Base-by-base conservation (phyloP, 2,329 filamentous ascomycete species). In the Sclerotinia minor region DNA sequence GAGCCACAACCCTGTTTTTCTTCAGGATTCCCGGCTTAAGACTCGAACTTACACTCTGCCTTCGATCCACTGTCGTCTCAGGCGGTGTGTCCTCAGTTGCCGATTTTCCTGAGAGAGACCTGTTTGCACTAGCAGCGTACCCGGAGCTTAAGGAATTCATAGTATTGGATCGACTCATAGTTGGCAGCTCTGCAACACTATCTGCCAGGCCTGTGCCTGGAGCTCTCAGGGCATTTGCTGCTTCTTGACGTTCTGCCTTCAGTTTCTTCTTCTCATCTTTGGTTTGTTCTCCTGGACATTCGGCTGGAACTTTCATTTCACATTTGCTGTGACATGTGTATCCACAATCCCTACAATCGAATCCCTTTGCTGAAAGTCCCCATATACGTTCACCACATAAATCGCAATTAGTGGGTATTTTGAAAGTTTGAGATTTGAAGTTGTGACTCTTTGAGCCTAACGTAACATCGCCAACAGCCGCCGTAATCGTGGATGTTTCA, bases 271-370 rank as follows among this genome's bases (percentile, higher is more conserved):
- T 94, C 75, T 97, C 94, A 71, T 98, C 95, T 79, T 98, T 99
- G 71, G 84, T 89, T 77, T 95, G 88, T 76, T 98, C 95, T 61
- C 95, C 95, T 0, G 95, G 95, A 76, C 95, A 99, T 77, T 97
- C 92, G 9, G 95, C 91, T 0, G 95, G 93, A 0, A 98, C 95
- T 80, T 98, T 99, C 90, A 99, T 95, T 81, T 99, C 92, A 78
- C 95, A 99, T 81, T 99, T 99, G 82, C 89, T 96, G 80, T 99
- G 95, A 77, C 95, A 99, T 2, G 94, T 97, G 80, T 97, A 99
- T 45, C 96, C 95, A 76, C 95, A 99, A 78, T 98, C 94, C 73
- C 91, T 87, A 76, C 95, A 99, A 77, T 96, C 94, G 76, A 97
- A 96, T 0, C 95, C 95, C 80, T 99, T 99, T 49, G 95, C 94